Evolutionary conservation across 192 early-diverging fungal species (phyloP).

Genomic region (Coemansia umbellata): DNA sequence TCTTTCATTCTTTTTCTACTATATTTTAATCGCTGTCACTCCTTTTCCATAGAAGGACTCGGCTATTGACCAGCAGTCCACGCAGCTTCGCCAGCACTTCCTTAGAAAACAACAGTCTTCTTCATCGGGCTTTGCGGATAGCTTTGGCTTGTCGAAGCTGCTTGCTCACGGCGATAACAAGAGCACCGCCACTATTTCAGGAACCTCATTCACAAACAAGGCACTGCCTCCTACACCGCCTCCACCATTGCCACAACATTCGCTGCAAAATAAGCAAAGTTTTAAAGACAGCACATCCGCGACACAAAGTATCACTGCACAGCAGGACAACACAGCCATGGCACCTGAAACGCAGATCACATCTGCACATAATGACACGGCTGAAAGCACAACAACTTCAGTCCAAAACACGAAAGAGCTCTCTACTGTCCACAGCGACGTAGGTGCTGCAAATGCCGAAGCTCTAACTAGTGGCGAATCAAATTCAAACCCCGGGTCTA

Average conservation of each 20-base stretch:
- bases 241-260: constrained; percentile 1
- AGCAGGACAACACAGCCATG: neutral
- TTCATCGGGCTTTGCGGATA: constrained; percentile 42
- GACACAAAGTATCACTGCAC: too few relatives aligned
- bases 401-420: too few relatives aligned
- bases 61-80: constrained; percentile 2
- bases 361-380: neutral
- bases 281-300: neutral
- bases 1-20: neutral
- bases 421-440: too few relatives aligned
- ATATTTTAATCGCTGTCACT: neutral
- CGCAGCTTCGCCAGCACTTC: constrained; percentile 15
- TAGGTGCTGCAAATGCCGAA: neutral
- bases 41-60: constrained; percentile 29
- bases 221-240: constrained; percentile 29
- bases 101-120: constrained; percentile 50
- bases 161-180: constrained; percentile 29
- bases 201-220: constrained; percentile 30
- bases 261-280: neutral
- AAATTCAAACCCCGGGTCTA: neutral
- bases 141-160: constrained; percentile 37
- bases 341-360: constrained; percentile 1
- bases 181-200: constrained; percentile 8
- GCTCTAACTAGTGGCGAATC: neutral
- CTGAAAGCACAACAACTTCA: neutral